A percentile compares a stretch with the other conserved stretches of the same genome.
These are phyloP conservation scores for Pythium monospermum DNA, from an alignment of 352 stramenopile genomes.

Conservation along the genomic window DNA sequence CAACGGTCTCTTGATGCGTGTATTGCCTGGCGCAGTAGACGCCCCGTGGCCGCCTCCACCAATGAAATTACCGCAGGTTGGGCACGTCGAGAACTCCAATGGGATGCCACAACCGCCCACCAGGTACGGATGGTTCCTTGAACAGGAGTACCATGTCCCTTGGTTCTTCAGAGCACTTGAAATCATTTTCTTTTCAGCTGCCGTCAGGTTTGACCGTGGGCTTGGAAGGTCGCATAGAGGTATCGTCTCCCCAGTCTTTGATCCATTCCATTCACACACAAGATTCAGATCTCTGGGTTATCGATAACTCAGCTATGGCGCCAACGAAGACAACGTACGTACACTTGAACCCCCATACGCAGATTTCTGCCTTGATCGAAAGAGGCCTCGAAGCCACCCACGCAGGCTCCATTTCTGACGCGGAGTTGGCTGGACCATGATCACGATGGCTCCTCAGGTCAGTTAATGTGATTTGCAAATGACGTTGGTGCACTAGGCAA, in stretches of 20 bases:
- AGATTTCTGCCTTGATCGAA: background rate
- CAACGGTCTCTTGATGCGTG: slow-evolving; percentile 10
- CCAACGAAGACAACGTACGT: too few relatives aligned
- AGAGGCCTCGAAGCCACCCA: slow-evolving; percentile 5
- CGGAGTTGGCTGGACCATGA: background rate
- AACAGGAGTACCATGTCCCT: slow-evolving; percentile 29
- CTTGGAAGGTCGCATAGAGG: slow-evolving; percentile 4
- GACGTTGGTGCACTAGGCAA: too few relatives aligned
- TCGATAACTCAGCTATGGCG: too few relatives aligned
- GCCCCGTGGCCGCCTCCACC: slow-evolving; percentile 20
- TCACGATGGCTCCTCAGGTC: background rate
- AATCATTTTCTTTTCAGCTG: slow-evolving; percentile 29
- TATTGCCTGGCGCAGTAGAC: slow-evolving; percentile 1
- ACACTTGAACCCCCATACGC: too few relatives aligned
- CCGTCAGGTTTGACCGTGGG: slow-evolving; percentile 21
- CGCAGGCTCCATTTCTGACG: slow-evolving; percentile 11
- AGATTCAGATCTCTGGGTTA: too few relatives aligned
- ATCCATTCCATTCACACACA: too few relatives aligned
- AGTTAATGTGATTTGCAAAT: too few relatives aligned
- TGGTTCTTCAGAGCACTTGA: slow-evolving; percentile 5
- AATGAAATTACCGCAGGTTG: slow-evolving; percentile 22
- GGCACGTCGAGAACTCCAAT: slow-evolving; percentile 16
- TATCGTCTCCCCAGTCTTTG: too few relatives aligned
- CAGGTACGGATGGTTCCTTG: slow-evolving; percentile 26
- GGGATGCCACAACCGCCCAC: slow-evolving; percentile 29